Percentiles rank a stretch among this genome's conserved stretches.
Conservation (phyloP, 192 early-diverging fungal genomes). For the Backusella sp. region DNA sequence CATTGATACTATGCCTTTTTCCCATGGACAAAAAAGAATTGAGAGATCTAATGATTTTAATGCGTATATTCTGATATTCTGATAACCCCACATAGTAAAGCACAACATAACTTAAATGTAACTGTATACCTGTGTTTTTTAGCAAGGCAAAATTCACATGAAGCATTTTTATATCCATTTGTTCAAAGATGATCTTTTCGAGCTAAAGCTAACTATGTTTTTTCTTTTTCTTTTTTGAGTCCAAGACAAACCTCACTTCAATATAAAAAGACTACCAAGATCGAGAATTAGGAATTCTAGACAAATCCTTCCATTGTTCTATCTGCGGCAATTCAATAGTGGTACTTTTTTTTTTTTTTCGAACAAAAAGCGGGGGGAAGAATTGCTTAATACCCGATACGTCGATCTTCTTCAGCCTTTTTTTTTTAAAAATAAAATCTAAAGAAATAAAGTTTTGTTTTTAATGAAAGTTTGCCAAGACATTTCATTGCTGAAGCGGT, state of each 20-base stretch:
- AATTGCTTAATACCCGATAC: not conserved
- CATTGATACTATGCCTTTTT: not conserved
- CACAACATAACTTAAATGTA: not conserved
- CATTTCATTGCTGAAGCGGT: not conserved
- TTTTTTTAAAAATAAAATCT: not conserved
- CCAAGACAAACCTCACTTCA: not conserved
- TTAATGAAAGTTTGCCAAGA: not conserved
- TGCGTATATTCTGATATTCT: not conserved
- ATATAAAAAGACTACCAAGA: not conserved
- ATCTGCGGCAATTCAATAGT: not conserved
- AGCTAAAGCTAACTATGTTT: not conserved
- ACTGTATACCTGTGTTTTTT: not conserved
- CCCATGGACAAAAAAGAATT: conserved; percentile 3
- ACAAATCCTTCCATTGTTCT: not conserved
- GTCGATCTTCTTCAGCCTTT: not conserved
- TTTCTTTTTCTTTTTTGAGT: not conserved
- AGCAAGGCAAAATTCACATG: not conserved
- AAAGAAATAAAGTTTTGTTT: not conserved
- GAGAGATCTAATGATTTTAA: not conserved
- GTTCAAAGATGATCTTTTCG: not conserved
- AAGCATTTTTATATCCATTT: not conserved
- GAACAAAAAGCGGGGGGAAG: not conserved
- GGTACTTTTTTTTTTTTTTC: not conserved
- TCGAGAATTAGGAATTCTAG: not conserved
- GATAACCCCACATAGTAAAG: not conserved